These are phyloP conservation scores for Physaria fendleri DNA, from an alignment of 345 rosid species.

Conservation along the genomic window DNA sequence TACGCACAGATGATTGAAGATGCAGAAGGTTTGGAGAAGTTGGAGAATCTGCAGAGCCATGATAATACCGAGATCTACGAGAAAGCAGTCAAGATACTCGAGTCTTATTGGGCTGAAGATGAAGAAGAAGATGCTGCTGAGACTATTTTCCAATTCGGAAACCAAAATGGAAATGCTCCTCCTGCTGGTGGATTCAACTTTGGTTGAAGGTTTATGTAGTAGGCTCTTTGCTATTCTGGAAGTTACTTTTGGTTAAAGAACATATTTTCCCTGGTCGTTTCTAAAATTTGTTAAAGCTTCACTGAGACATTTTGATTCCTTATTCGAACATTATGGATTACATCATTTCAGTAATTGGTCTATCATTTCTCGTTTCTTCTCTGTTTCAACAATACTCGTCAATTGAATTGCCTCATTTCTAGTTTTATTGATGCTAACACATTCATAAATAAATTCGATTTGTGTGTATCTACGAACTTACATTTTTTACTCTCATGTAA, in stretches of 20 bases:
- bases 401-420: not conserved
- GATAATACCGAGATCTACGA: slow-evolving; percentile 64
- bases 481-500: no score
- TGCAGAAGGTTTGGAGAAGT: slow-evolving; percentile 67
- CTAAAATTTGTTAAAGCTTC: not conserved
- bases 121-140: slow-evolving; percentile 45
- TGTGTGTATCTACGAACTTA: no score
- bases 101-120: slow-evolving; percentile 61
- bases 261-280: not conserved
- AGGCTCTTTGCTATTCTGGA: not conserved
- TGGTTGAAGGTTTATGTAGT: slow-evolving; percentile 28
- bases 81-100: slow-evolving; percentile 64
- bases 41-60: slow-evolving; percentile 72
- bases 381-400: not conserved
- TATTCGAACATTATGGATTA: slow-evolving; percentile 6
- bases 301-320: not conserved
- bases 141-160: slow-evolving; percentile 43
- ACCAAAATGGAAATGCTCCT: slow-evolving; percentile 35
- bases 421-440: not conserved
- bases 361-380: slow-evolving; percentile 1
- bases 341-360: not conserved
- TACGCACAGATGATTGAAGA: slow-evolving; percentile 68
- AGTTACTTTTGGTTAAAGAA: not conserved
- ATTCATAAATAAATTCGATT: not conserved
- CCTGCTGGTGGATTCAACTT: slow-evolving; percentile 69